phyloP scores from a whole-genome alignment of 352 stramenopile genomes.

The Thalassiosira mediterranea region DNA sequence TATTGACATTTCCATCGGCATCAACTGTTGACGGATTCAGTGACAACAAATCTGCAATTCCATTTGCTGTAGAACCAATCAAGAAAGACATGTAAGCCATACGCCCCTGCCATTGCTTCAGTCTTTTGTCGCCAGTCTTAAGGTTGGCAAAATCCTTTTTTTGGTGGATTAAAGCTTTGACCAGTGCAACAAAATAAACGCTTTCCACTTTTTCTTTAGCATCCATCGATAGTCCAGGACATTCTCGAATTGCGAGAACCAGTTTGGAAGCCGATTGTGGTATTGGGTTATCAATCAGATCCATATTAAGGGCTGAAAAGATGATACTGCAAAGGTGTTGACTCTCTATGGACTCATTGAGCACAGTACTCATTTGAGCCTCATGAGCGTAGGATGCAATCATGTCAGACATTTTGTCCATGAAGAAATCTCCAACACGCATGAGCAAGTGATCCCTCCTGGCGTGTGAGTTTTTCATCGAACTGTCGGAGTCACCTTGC shows the following conservation, averaged over 20 bases:
- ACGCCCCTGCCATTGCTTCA: slow-evolving; percentile 51
- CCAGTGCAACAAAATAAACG: slow-evolving; percentile 47
- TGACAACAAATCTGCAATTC: slow-evolving; percentile 70
- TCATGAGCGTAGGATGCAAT: slow-evolving; percentile 20
- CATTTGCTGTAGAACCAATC: slow-evolving; percentile 50
- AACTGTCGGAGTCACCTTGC: slow-evolving; percentile 2
- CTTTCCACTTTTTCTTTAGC: slow-evolving; percentile 25
- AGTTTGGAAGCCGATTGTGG: slow-evolving; percentile 38
- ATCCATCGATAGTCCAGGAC: slow-evolving; percentile 14
- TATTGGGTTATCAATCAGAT: slow-evolving; percentile 15
- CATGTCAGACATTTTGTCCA: slow-evolving; percentile 52
- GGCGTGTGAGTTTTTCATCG: background rate
- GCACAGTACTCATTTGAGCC: slow-evolving; percentile 5
- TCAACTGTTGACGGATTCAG: slow-evolving; percentile 50
- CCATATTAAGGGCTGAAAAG: slow-evolving; percentile 19
- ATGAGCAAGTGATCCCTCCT: slow-evolving; percentile 29
- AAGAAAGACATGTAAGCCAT: slow-evolving; percentile 51
- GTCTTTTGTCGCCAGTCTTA: slow-evolving; percentile 45
- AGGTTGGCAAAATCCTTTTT: slow-evolving; percentile 37
- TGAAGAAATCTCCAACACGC: slow-evolving; percentile 43
- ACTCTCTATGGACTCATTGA: slow-evolving; percentile 18
- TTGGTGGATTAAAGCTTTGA: slow-evolving; percentile 47
- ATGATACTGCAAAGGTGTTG: slow-evolving; percentile 27
- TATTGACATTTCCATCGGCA: slow-evolving; percentile 31
- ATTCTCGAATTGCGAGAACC: slow-evolving; percentile 21